A percentile compares a stretch with the other conserved stretches of the same genome.
Evolutionary conservation across 2,329 filamentous ascomycete species (phyloP).

Genomic region (Fusarium sarcochroum): DNA sequence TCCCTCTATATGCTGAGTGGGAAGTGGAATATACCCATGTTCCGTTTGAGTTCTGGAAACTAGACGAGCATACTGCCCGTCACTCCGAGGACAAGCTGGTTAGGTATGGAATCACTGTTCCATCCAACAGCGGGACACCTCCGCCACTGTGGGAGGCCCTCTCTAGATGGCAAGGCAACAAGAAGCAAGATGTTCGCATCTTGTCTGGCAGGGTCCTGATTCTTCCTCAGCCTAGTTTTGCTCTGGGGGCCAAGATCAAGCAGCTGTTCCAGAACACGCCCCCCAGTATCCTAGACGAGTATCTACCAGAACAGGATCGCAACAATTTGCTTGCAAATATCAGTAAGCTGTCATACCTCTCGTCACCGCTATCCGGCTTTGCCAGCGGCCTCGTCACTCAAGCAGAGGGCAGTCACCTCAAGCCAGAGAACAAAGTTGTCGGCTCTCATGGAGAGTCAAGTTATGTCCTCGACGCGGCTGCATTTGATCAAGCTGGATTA

Average conservation of each 20-base stretch:
- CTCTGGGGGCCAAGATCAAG: conserved; percentile 50
- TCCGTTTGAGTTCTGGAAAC: conserved; percentile 51
- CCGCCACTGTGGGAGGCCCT: background rate
- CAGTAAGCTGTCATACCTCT: conserved; percentile 42
- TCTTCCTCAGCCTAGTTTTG: conserved; percentile 57
- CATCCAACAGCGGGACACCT: background rate
- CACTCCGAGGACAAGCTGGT: conserved; percentile 5
- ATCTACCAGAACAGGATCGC: conserved; percentile 24
- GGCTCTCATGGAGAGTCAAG: background rate
- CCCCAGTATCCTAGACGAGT: conserved; percentile 29
- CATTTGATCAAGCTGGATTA: background rate
- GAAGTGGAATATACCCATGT: conserved; percentile 59
- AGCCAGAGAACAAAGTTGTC: conserved; percentile 50
- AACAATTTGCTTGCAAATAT: conserved; percentile 13
- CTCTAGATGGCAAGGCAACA: background rate
- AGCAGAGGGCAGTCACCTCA: conserved; percentile 56
- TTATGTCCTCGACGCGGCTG: background rate
- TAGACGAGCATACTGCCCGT: conserved; percentile 46
- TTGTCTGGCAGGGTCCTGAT: conserved; percentile 56
- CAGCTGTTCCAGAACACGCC: conserved; percentile 54
- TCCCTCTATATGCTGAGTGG: conserved; percentile 61
- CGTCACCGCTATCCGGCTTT: conserved; percentile 52
- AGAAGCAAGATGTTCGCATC: conserved; percentile 40
- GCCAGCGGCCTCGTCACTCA: conserved; percentile 52
- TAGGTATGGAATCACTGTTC: conserved; percentile 5